Percentiles rank a stretch among this genome's conserved stretches.
Conservation (phyloP, 2,329 filamentous ascomycete species). For the Pestalotiopsis sp. region DNA sequence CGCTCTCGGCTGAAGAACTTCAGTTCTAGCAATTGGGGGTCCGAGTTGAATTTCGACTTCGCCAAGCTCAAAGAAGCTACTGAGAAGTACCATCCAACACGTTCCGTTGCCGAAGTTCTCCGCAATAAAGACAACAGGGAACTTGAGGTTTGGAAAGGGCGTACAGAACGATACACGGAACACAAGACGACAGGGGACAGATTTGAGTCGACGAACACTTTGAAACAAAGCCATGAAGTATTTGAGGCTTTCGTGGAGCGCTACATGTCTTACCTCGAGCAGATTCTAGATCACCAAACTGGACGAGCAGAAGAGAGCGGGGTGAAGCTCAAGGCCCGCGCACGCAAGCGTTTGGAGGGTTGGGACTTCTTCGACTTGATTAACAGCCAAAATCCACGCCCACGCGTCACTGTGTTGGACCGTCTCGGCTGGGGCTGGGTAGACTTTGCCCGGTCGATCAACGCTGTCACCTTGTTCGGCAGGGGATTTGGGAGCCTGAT, state of each 20-base stretch:
- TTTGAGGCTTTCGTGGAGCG: slow-evolving; percentile 25
- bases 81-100: slow-evolving; percentile 12
- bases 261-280: slow-evolving; percentile 28
- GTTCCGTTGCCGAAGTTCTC: too few relatives aligned
- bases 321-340: slow-evolving; percentile 13
- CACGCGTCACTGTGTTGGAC: slow-evolving; percentile 20
- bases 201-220: too few relatives aligned
- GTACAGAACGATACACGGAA: too few relatives aligned
- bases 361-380: slow-evolving; percentile 29
- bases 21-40: slow-evolving; percentile 18
- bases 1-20: slow-evolving; percentile 25
- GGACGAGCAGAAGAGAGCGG: slow-evolving; percentile 27
- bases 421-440: slow-evolving; percentile 29
- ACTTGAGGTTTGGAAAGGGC: too few relatives aligned
- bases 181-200: too few relatives aligned
- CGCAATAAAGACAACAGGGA: too few relatives aligned
- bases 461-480: slow-evolving; percentile 22
- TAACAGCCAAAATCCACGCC: slow-evolving; percentile 21
- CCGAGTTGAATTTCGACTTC: slow-evolving; percentile 19
- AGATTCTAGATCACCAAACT: slow-evolving; percentile 29
- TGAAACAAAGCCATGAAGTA: neutral
- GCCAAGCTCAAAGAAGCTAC: slow-evolving; percentile 23
- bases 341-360: slow-evolving; percentile 29
- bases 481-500: slow-evolving; percentile 22
- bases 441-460: slow-evolving; percentile 29